Conservation (phyloP, 768 basidiomycete genomes). For the Scleroderma bovista region DNA sequence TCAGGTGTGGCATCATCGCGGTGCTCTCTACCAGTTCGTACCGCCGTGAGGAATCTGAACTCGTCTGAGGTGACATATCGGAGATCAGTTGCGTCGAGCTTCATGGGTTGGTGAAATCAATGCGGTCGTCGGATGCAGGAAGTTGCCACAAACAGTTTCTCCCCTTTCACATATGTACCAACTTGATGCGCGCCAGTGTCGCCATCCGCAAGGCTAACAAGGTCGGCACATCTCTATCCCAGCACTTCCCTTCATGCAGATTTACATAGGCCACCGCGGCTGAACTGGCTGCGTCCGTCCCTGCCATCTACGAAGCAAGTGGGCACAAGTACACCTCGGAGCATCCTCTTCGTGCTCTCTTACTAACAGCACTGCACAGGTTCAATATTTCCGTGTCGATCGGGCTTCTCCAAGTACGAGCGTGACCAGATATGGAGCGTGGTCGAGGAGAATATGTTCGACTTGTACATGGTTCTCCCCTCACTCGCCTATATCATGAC, state of each 20-base stretch:
- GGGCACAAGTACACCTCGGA: conserved; percentile 13
- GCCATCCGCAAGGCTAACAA: conserved; percentile 29
- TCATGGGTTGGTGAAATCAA: conserved; percentile 49
- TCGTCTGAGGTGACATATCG: conserved; percentile 90
- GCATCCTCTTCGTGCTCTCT: background rate
- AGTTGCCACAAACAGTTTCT: conserved; percentile 3
- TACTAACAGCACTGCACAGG: conserved; percentile 1
- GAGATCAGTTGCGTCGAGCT: conserved; percentile 90
- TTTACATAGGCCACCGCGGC: conserved; percentile 18
- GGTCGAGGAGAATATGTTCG: conserved; percentile 56
- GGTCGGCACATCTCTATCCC: conserved; percentile 17
- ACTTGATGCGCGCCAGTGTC: conserved; percentile 18
- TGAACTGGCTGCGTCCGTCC: conserved; percentile 16
- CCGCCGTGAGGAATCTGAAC: conserved; percentile 94
- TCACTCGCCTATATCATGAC: background rate
- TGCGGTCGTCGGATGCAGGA: background rate
- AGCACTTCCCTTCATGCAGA: background rate
- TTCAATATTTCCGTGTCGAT: conserved; percentile 18
- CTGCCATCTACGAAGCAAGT: conserved; percentile 1
- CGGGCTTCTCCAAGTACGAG: conserved; percentile 31
- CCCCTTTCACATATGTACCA: background rate
- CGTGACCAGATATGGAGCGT: conserved; percentile 45
- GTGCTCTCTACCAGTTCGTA: conserved; percentile 25
- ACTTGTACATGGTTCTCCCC: conserved; percentile 26
- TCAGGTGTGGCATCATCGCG: conserved; percentile 3